phyloP scores from a whole-genome alignment of 2,329 filamentous ascomycete species.

The Curvularia hawaiiensis region DNA sequence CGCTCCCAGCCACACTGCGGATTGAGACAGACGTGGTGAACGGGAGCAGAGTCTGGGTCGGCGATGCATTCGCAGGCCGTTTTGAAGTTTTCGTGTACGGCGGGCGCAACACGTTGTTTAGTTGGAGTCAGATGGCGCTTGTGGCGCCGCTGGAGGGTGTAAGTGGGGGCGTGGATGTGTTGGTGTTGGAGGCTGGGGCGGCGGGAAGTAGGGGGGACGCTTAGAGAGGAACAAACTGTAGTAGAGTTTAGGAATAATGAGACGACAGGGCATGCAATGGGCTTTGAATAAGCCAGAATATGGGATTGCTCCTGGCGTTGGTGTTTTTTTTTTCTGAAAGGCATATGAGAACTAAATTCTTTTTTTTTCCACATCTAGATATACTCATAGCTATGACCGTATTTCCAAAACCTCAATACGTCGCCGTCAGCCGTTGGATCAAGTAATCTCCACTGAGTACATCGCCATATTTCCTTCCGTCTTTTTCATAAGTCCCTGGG shows the following conservation, averaged over 20 bases:
- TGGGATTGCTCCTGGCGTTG: too few species aligned
- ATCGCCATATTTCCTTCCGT: slow-evolving; percentile 77
- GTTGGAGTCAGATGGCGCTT: slow-evolving; percentile 64
- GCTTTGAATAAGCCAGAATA: too few species aligned
- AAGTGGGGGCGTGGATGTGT: slow-evolving; percentile 34
- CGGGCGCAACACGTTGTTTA: slow-evolving; percentile 57
- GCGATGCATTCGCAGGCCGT: slow-evolving; percentile 54
- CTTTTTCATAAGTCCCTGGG: slow-evolving; percentile 73
- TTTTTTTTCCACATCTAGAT: too few species aligned
- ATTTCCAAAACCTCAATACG: slow-evolving; percentile 49
- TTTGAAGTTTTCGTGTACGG: slow-evolving; percentile 63
- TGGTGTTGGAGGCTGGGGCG: slow-evolving; percentile 15
- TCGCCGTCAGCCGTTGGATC: slow-evolving; percentile 76
- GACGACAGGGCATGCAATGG: too few species aligned
- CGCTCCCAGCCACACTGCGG: slow-evolving; percentile 43
- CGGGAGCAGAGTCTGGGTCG: slow-evolving; percentile 57
- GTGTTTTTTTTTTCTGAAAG: too few species aligned
- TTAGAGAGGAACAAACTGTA: too few species aligned
- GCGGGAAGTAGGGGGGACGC: too few species aligned
- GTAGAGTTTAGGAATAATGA: too few species aligned
- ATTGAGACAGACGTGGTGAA: slow-evolving; percentile 54
- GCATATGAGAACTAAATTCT: too few species aligned
- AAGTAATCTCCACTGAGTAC: slow-evolving; percentile 84
- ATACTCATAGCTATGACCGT: too few species aligned
- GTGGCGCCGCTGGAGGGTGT: slow-evolving; percentile 55